Conservation (phyloP, 306 rosid genomes). For the Prunus fruticosa region DNA sequence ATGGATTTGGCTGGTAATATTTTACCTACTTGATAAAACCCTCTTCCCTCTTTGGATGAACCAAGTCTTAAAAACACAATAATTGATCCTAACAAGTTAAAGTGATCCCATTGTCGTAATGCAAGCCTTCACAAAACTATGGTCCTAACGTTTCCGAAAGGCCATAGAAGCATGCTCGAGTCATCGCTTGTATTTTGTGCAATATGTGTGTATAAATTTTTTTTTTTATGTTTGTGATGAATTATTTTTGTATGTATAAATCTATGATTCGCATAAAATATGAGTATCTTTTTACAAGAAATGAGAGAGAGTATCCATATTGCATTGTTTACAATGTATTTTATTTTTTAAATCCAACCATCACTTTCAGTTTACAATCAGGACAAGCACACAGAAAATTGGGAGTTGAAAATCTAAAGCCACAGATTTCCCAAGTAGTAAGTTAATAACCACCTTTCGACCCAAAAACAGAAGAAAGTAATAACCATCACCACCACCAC, state of each 20-base stretch:
- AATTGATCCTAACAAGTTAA: too few species aligned
- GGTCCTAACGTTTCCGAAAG: neutral
- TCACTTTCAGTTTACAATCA: neutral
- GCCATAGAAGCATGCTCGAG: neutral
- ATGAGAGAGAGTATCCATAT: too few species aligned
- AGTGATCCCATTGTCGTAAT: neutral
- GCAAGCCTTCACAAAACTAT: neutral
- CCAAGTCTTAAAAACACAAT: too few species aligned
- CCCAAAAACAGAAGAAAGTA: too few species aligned
- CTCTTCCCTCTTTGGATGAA: too few species aligned
- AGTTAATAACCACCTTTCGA: too few species aligned
- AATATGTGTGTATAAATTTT: too few species aligned
- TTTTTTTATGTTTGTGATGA: accelerated
- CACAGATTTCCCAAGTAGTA: neutral
- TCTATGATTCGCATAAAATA: accelerated
- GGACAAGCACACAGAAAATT: neutral
- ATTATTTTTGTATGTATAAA: accelerated
- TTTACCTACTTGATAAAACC: too few species aligned
- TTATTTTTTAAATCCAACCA: neutral
- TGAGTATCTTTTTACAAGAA: accelerated
- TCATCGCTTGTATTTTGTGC: neutral
- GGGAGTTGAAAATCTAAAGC: neutral
- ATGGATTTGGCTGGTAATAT: too few species aligned
- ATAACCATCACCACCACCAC: too few species aligned
- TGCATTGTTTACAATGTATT: too few species aligned